Conservation (phyloP, 2,329 filamentous ascomycete species). For the Stemphylium lycopersici region DNA sequence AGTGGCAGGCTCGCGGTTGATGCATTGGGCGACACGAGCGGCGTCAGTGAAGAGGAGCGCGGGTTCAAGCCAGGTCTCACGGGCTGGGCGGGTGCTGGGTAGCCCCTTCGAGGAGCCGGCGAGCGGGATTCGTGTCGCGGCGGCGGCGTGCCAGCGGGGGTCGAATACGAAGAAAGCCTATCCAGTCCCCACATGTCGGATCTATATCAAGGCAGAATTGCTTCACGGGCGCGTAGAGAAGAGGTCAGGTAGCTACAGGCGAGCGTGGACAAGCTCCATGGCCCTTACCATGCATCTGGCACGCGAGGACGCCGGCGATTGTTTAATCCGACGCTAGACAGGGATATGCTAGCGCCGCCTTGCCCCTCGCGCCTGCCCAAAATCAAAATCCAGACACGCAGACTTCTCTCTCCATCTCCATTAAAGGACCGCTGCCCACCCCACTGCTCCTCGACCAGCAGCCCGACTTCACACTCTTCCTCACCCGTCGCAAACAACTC, state of each 20-base stretch:
- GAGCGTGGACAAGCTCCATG: neutral
- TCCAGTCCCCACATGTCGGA: slow-evolving; percentile 80
- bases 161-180: slow-evolving; percentile 76
- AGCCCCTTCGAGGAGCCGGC: slow-evolving; percentile 71
- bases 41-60: slow-evolving; percentile 74
- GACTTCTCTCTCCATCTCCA: slow-evolving; percentile 40
- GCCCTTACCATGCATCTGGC: neutral
- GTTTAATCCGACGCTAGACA: slow-evolving; percentile 33
- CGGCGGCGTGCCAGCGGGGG: slow-evolving; percentile 66
- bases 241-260: neutral
- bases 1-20: slow-evolving; percentile 77
- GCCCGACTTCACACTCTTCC: slow-evolving; percentile 38
- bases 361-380: slow-evolving; percentile 38
- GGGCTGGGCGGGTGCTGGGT: slow-evolving; percentile 72
- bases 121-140: slow-evolving; percentile 72
- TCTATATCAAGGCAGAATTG: neutral
- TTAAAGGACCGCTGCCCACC: slow-evolving; percentile 35
- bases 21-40: slow-evolving; percentile 73
- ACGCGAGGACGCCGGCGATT: slow-evolving; percentile 17
- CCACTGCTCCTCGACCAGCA: slow-evolving; percentile 36
- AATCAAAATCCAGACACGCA: slow-evolving; percentile 44
- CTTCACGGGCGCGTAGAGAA: neutral
- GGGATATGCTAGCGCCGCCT: slow-evolving; percentile 30
- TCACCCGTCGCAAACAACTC: slow-evolving; percentile 43
- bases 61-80: slow-evolving; percentile 72